A percentile compares a stretch with the other conserved stretches of the same genome.
phyloP scores from a whole-genome alignment of 2,329 filamentous ascomycete genomes.

The Thielaviopsis ethacetica region DNA sequence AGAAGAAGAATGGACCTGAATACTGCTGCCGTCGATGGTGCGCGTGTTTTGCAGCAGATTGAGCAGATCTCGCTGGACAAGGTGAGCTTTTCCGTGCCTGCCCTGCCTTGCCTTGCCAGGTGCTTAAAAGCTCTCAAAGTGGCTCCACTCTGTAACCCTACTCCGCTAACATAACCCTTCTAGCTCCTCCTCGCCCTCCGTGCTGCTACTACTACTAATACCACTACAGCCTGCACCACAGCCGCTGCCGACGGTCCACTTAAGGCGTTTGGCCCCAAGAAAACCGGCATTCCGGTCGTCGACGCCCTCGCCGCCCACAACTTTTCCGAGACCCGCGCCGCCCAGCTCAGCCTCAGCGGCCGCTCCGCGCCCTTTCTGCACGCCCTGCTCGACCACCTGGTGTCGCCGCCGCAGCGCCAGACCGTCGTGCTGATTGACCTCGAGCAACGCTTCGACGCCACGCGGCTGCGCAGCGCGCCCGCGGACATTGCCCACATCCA shows the following conservation, averaged over 20 bases:
- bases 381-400: conserved; percentile 33
- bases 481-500: conserved; percentile 34
- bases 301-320: conserved; percentile 30
- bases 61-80: conserved; percentile 42
- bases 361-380: conserved; percentile 39
- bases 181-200: conserved; percentile 14
- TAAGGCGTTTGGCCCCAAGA: conserved; percentile 15
- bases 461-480: conserved; percentile 23
- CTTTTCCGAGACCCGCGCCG: conserved; percentile 30
- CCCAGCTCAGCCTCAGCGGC: conserved; percentile 33
- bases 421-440: conserved; percentile 38
- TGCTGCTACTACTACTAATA: too few species aligned
- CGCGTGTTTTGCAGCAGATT: conserved; percentile 35
- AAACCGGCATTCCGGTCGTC: conserved; percentile 28
- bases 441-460: conserved; percentile 37
- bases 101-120: too few species aligned
- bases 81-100: conserved; percentile 33
- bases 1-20: conserved; percentile 16
- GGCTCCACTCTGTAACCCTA: conserved; percentile 9
- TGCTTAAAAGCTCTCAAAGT: too few species aligned
- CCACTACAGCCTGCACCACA: background rate
- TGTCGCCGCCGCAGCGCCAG: conserved; percentile 30
- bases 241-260: conserved; percentile 7
- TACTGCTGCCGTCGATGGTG: conserved; percentile 27
- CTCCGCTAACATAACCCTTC: background rate